phyloP scores from a whole-genome alignment of 78 protist genomes.

The Speleostelium caveatum region DNA sequence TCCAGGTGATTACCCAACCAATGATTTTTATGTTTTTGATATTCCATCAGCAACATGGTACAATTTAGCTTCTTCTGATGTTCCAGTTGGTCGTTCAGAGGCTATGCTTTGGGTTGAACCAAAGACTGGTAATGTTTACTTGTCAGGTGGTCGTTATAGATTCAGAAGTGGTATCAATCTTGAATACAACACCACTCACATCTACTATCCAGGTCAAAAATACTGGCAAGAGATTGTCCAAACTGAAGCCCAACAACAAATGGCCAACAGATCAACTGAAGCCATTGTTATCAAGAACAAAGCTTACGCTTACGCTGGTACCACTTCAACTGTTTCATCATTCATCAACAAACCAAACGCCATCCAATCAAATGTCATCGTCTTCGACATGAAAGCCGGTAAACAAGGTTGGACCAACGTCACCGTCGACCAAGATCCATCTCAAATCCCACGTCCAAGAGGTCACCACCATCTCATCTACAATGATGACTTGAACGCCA shows the following conservation, averaged over 20 bases:
- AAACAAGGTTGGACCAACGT: conserved; percentile 16
- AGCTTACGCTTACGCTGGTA: conserved; percentile 1
- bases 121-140: not conserved
- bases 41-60: conserved; percentile 1
- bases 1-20: conserved; percentile 1
- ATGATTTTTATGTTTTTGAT: not conserved
- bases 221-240: not conserved
- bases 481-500: not conserved
- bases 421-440: too few species aligned
- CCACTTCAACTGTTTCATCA: conserved; percentile 8
- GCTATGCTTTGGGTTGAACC: conserved; percentile 8
- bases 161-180: conserved; percentile 29
- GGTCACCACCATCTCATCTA: conserved; percentile 29
- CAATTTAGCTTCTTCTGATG: not conserved
- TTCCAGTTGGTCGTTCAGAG: conserved; percentile 11
- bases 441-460: conserved; percentile 15
- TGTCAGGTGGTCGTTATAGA: conserved; percentile 35
- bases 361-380: conserved; percentile 5
- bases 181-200: not conserved
- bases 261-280: conserved; percentile 43
- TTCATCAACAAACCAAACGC: conserved; percentile 1
- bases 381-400: not conserved
- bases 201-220: not conserved
- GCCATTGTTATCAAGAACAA: not conserved
- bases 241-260: not conserved